Base-by-base conservation (phyloP, 2,329 filamentous ascomycete species). In the Coleophoma cylindrospora region DNA sequence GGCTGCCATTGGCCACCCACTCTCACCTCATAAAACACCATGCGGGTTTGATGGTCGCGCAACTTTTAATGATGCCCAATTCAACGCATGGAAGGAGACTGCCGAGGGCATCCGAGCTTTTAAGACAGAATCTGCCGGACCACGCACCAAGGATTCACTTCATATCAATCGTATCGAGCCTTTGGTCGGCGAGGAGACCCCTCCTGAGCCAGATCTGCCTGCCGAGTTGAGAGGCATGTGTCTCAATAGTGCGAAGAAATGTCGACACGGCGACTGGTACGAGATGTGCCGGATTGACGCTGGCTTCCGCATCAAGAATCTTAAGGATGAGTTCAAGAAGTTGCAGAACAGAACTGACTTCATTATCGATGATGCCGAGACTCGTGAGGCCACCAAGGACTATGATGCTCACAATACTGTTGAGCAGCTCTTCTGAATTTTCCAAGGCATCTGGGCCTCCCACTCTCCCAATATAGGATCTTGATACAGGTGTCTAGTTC, bases 31-130 rank as follows among this genome's bases (percentile, higher is more conserved):
- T 14, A 62, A 63, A 38, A 50, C 55, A 10, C 49, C 62, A 10
- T 65, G 63, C 43, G 62, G 62, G 21, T 65, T 63, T 38, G 62
- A 64, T 40, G 56, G 60, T 36, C 62, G 62, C 15, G 55, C 64
- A 12, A 53, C 60, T 13, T 56, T 64, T 36, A 64, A 64, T 38
- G 57, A 62, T 21, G 50, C 51, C 15, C 55, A 65, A 45, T 63
- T 65, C 36, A 46, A 51, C 2, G 36, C 36, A 17, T 65, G 61
- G 59, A 47, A 52, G 6, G 45, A 56, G 15, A 57, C 57, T 6
- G 43, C 49, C 6, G 63, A 65, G 43, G 62, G 59, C 7, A 56
- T 53, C 33, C 41, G 43, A 10, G 58, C 61, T 13, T 56, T 64
- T 12, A 50, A 49, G 14, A 60, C 54, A n/a, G 54, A 53, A 9